Percentiles rank a stretch among this genome's conserved stretches.
These are phyloP conservation scores for Tubosaeta brunneosetosa DNA, from an alignment of 768 basidiomycete species.

Conservation along the genomic window DNA sequence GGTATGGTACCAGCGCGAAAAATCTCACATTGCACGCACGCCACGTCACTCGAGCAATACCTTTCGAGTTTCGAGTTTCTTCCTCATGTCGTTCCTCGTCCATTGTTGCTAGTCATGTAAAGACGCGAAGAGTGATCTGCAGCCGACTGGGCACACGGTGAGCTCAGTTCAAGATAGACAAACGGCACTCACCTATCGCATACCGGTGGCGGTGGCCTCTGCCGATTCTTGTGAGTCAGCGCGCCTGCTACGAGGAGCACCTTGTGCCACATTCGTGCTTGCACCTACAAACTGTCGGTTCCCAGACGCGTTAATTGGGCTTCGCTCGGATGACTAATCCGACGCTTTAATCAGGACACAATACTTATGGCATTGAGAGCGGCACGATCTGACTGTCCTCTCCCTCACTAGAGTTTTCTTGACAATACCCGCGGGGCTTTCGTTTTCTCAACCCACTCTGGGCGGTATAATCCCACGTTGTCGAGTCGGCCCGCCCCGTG, in stretches of 20 bases:
- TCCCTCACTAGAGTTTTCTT: no score
- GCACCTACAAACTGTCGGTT: no score
- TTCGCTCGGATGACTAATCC: no score
- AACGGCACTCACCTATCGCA: background rate
- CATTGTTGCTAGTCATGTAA: background rate
- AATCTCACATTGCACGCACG: background rate
- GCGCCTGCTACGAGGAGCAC: slow-evolving; percentile 69
- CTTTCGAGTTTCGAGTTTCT: background rate
- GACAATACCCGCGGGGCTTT: background rate
- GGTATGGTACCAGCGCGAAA: background rate
- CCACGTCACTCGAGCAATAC: no score
- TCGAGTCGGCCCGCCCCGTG: no score
- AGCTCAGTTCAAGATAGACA: background rate
- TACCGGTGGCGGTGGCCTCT: slow-evolving; percentile 1
- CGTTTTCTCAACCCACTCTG: background rate
- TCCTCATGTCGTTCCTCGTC: background rate
- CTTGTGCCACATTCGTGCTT: no score
- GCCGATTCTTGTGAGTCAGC: slow-evolving; percentile 49
- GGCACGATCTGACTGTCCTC: no score
- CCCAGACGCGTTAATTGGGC: no score
- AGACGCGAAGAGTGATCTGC: background rate
- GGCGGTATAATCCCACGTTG: slow-evolving; percentile 13
- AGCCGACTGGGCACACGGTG: background rate
- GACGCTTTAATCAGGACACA: no score
- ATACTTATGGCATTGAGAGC: no score